Evolutionary conservation across 352 stramenopile genomes (phyloP).

Genomic region (Phytophthora melonis): DNA sequence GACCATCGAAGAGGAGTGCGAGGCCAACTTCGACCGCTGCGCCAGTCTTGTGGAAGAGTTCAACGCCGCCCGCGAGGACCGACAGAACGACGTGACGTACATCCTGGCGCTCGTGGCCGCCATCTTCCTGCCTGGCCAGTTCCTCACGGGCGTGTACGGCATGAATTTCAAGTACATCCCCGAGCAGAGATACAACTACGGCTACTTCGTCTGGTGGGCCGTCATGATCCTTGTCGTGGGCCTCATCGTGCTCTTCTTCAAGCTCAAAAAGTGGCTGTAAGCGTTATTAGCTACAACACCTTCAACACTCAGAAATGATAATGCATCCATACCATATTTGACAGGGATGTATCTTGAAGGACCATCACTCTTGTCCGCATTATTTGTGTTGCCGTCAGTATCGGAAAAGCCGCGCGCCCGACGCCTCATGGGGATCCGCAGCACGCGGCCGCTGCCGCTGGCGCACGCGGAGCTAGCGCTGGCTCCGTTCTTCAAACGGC

Average conservation of each 20-base stretch:
- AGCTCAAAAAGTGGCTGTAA: too few relatives aligned
- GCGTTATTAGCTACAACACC: too few relatives aligned
- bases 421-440: conserved; percentile 62
- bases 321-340: background rate
- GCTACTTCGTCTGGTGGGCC: conserved; percentile 83
- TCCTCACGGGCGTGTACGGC: conserved; percentile 84
- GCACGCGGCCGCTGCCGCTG: conserved; percentile 59
- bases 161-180: conserved; percentile 91
- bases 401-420: conserved; percentile 13
- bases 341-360: conserved; percentile 27
- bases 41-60: conserved; percentile 67
- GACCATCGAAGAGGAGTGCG: conserved; percentile 79
- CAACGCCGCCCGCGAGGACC: conserved; percentile 58
- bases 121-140: conserved; percentile 84
- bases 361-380: conserved; percentile 32
- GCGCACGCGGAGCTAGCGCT: conserved; percentile 55
- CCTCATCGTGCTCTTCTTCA: too few relatives aligned
- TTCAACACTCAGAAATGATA: background rate
- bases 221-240: conserved; percentile 38
- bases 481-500: conserved; percentile 55
- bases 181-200: conserved; percentile 68
- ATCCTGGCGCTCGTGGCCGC: conserved; percentile 78
- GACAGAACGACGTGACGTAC: conserved; percentile 81
- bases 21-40: conserved; percentile 72
- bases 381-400: conserved; percentile 2